These are phyloP conservation scores for Isabelozyma heimii DNA, from an alignment of 805 yeast genomes.

Conservation along the genomic window DNA sequence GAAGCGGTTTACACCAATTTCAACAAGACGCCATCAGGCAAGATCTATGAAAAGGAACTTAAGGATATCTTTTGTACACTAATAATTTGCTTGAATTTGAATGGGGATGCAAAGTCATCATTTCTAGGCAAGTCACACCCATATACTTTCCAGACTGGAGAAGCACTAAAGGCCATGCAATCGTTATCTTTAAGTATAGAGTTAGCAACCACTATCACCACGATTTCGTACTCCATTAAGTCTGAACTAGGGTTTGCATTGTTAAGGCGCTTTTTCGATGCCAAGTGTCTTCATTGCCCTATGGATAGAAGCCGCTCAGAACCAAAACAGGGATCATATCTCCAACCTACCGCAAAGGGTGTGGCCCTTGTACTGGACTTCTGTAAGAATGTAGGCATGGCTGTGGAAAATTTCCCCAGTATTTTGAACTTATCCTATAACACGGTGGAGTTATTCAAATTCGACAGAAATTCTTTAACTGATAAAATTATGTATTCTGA, in stretches of 20 bases:
- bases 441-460: slow-evolving; percentile 65
- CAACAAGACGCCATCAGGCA: slow-evolving; percentile 51
- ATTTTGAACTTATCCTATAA: slow-evolving; percentile 60
- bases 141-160: slow-evolving; percentile 49
- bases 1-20: slow-evolving; percentile 44
- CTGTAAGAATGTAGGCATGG: slow-evolving; percentile 55
- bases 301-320: slow-evolving; percentile 61
- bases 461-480: slow-evolving; percentile 61
- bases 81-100: slow-evolving; percentile 35
- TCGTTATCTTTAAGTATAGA: slow-evolving; percentile 47
- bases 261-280: slow-evolving; percentile 51
- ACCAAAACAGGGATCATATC: slow-evolving; percentile 38
- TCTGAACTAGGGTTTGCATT: slow-evolving; percentile 47
- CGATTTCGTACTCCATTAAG: slow-evolving; percentile 53
- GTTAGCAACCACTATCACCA: slow-evolving; percentile 48
- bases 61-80: slow-evolving; percentile 57
- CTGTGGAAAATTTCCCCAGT: slow-evolving; percentile 32
- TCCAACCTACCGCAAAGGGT: slow-evolving; percentile 94
- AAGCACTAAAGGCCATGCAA: slow-evolving; percentile 53
- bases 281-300: slow-evolving; percentile 71
- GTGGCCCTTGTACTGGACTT: slow-evolving; percentile 64
- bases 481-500: slow-evolving; percentile 62
- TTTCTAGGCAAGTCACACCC: slow-evolving; percentile 38
- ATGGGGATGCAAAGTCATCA: slow-evolving; percentile 6
- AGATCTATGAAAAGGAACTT: slow-evolving; percentile 54